A percentile compares a stretch with the other conserved stretches of the same genome.
These are phyloP conservation scores for Xylaria curta DNA, from an alignment of 495 filamentous ascomycete species.

Conservation along the genomic window DNA sequence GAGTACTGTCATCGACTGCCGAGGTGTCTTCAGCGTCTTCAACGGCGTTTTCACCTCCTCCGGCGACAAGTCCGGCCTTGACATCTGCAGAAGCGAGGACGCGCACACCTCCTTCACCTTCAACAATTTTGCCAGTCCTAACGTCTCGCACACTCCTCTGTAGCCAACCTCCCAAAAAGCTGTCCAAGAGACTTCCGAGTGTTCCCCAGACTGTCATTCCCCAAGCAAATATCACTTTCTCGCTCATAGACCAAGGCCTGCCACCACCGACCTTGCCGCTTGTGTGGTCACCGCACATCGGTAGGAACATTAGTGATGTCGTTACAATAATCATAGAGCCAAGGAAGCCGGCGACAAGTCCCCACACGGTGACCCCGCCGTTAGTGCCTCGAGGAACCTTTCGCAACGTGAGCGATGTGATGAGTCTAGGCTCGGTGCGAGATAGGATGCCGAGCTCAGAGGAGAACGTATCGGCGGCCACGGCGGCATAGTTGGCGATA, in stretches of 20 bases:
- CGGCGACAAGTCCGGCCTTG: constrained; percentile 45
- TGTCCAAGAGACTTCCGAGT: constrained; percentile 83
- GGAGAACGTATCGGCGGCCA: constrained; percentile 91
- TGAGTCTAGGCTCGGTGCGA: constrained; percentile 75
- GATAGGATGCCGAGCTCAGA: constrained; percentile 95
- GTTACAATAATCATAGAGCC: constrained; percentile 77
- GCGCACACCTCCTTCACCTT: constrained; percentile 82
- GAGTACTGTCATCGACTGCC: constrained; percentile 33
- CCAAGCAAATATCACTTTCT: constrained; percentile 61
- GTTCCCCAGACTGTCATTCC: constrained; percentile 73
- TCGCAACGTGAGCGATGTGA: constrained; percentile 76
- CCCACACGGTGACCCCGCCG: constrained; percentile 80
- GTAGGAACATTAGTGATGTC: constrained; percentile 68
- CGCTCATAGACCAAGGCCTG: constrained; percentile 51
- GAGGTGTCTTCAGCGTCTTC: constrained; percentile 41
- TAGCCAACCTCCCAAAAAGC: constrained; percentile 80
- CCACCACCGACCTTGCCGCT: constrained; percentile 43
- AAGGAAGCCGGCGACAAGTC: constrained; percentile 73
- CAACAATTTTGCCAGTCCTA: constrained; percentile 82
- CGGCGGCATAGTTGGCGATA: constrained; percentile 84
- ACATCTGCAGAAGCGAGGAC: constrained; percentile 58
- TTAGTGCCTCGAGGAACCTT: constrained; percentile 90
- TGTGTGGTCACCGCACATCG: constrained; percentile 64
- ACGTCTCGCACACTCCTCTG: constrained; percentile 89
- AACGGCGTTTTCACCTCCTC: constrained; percentile 43